Evolutionary conservation across 371 early-diverging fungal genomes (phyloP).

Genomic region (Actinomortierella wolfii): DNA sequence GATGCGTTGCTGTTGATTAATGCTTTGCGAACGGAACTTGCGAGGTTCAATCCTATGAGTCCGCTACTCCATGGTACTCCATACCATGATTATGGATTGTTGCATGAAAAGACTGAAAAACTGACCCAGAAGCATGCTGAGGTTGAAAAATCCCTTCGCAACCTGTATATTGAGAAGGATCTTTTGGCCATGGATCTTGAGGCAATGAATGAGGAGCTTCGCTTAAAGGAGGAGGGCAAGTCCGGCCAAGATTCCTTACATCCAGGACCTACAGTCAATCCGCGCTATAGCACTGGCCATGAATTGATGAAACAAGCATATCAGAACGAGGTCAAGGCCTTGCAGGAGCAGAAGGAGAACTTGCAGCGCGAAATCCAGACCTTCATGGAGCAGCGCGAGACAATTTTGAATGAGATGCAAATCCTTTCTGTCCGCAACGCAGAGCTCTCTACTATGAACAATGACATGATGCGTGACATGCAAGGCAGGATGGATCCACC

Average conservation of each 20-base stretch:
- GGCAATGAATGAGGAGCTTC: slow-evolving; percentile 31
- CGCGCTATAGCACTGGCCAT: slow-evolving; percentile 40
- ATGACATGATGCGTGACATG: slow-evolving; percentile 53
- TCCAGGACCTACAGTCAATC: slow-evolving; percentile 9
- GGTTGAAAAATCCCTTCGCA: slow-evolving; percentile 28
- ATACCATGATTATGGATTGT: slow-evolving; percentile 23
- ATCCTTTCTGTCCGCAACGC: slow-evolving; percentile 60
- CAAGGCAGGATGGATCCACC: no score
- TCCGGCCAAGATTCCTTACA: slow-evolving; percentile 5
- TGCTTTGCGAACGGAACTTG: slow-evolving; percentile 28
- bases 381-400: slow-evolving; percentile 40
- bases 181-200: slow-evolving; percentile 39
- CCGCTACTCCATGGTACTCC: slow-evolving; percentile 35
- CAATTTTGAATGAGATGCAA: slow-evolving; percentile 55
- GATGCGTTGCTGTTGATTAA: slow-evolving; percentile 20
- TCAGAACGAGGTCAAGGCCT: slow-evolving; percentile 35
- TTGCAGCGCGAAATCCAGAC: slow-evolving; percentile 32
- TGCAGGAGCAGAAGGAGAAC: slow-evolving; percentile 38
- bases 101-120: slow-evolving; percentile 24
- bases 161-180: slow-evolving; percentile 42
- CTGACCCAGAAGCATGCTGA: slow-evolving; percentile 24
- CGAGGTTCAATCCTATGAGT: slow-evolving; percentile 29
- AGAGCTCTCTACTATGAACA: slow-evolving; percentile 57
- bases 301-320: slow-evolving; percentile 46
- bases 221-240: slow-evolving; percentile 24